Evolutionary conservation across 1,139 yeast species (phyloP).

Genomic region (Pichia sp.): DNA sequence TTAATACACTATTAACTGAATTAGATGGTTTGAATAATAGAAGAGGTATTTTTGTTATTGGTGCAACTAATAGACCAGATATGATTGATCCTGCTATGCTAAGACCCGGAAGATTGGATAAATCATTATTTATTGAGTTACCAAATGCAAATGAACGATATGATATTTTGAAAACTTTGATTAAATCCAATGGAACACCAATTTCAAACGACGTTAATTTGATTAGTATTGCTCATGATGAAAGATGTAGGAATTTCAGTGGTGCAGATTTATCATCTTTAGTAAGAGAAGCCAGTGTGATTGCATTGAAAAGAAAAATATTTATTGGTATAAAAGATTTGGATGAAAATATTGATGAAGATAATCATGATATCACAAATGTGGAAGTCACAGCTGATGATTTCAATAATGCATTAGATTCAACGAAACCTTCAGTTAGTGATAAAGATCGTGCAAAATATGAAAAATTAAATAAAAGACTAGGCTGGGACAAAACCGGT

Average conservation of each 20-base stretch:
- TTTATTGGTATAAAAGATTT: slow-evolving; percentile 37
- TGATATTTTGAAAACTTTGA: slow-evolving; percentile 75
- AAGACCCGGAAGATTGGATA: slow-evolving; percentile 93
- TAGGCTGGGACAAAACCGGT: slow-evolving; percentile 31
- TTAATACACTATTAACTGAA: slow-evolving; percentile 88
- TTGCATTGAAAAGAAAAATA: slow-evolving; percentile 70
- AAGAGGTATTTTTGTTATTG: slow-evolving; percentile 87
- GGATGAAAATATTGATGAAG: slow-evolving; percentile 30
- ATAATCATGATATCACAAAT: slow-evolving; percentile 19
- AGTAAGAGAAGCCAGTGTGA: slow-evolving; percentile 87
- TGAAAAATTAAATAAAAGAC: slow-evolving; percentile 37
- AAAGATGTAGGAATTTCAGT: slow-evolving; percentile 78
- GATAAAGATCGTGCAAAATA: slow-evolving; percentile 78
- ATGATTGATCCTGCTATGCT: slow-evolving; percentile 98
- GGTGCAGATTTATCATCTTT: slow-evolving; percentile 95
- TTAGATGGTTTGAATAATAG: slow-evolving; percentile 91
- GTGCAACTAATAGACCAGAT: slow-evolving; percentile 96
- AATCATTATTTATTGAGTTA: slow-evolving; percentile 83
- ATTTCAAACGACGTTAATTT: slow-evolving; percentile 59
- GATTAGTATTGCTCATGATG: slow-evolving; percentile 57
- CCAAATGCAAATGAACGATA: slow-evolving; percentile 72
- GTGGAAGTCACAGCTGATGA: slow-evolving; percentile 59
- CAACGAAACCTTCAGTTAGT: slow-evolving; percentile 85
- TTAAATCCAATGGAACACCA: slow-evolving; percentile 70
- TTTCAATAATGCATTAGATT: slow-evolving; percentile 62